Evolutionary conservation across 2,329 filamentous ascomycete species (phyloP), one percentile per base, ranked within the genome.

Genomic region (Xylariaceae sp.): DNA sequence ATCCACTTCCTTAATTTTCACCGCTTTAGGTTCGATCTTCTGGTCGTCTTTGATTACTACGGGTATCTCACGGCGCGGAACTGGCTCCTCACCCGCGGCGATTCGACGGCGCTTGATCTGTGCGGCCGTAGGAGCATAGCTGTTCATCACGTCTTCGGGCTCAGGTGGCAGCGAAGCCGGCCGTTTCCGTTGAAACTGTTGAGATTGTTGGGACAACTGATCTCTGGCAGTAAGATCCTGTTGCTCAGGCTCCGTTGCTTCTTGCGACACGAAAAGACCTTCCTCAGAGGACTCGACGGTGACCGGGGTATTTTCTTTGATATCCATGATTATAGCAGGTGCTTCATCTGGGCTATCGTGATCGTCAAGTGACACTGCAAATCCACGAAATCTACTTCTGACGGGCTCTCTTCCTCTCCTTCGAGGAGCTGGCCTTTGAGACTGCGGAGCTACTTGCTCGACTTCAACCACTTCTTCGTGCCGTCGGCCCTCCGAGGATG

Each of bases 61-160:
- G 50, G 70, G 46, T 35, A 65, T 55, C 40, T 65, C 58, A 49
- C 69, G 66, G 40, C 70, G 66, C 24, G 73, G 67, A 6, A 75
- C 62, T 2, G 79, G 75, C 26, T 80, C 75, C 59, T 80, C 73
- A 37, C 81, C 80, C 44, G 80, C 79, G 56, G 83, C 86, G 16
- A 90, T 77, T 21, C 87, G 85, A 18, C 88, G 86, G n/a, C 86
- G 84, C 70, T 96, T 97, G 67, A 92, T 83, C 4, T 85, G 85
- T 23, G 88, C 85, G 3, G 89, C 86, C 1, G 87, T 90, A 0
- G 92, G 89, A 1, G 92, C 85, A 50, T 96, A 81, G 18, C 81
- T 79, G 11, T 91, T 85, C 69, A 93, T 83, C 7, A 88, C 72
- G 37, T 88, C 82, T 48, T 83, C 73, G 44, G 70, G 67, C 10